Conservation (phyloP, 2,329 filamentous ascomycete genomes). For the Cordyceps fumosorosea region DNA sequence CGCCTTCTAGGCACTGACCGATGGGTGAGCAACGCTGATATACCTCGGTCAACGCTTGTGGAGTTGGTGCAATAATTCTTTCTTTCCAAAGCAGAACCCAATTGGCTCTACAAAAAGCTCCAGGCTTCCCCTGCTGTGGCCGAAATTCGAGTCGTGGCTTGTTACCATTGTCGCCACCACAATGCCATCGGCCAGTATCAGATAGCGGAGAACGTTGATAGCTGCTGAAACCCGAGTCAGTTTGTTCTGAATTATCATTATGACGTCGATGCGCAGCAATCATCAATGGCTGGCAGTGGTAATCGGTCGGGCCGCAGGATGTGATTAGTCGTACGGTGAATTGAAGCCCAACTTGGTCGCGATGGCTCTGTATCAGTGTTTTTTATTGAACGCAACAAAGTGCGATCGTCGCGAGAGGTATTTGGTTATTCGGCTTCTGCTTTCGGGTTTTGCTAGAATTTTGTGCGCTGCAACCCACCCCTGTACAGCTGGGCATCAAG, state of each 20-base stretch:
- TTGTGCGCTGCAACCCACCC: not conserved
- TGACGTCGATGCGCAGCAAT: slow-evolving; percentile 1
- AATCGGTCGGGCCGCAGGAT: not conserved
- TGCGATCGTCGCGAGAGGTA: not conserved
- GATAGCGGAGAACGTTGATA: not conserved
- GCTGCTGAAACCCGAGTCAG: slow-evolving; percentile 2
- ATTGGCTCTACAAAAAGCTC: not conserved
- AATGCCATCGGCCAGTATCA: not conserved
- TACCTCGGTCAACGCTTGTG: not conserved
- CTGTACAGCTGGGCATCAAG: slow-evolving; percentile 7
- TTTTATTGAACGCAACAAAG: not conserved
- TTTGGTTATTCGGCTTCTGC: not conserved
- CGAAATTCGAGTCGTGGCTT: not conserved
- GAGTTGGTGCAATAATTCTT: too few relatives aligned
- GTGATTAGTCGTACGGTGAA: not conserved
- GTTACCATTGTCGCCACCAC: not conserved
- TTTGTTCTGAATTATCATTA: not conserved
- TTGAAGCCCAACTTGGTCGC: not conserved
- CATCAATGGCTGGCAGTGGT: not conserved
- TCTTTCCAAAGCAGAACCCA: not conserved
- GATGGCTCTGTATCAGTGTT: not conserved
- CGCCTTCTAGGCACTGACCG: not conserved
- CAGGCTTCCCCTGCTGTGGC: not conserved
- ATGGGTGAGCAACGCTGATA: not conserved
- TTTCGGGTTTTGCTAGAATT: not conserved